A percentile compares a stretch with the other conserved stretches of the same genome.
These are phyloP conservation scores for Acanthamoeba lugdunensis DNA, from an alignment of 208 protist species.

Conservation along the genomic window DNA sequence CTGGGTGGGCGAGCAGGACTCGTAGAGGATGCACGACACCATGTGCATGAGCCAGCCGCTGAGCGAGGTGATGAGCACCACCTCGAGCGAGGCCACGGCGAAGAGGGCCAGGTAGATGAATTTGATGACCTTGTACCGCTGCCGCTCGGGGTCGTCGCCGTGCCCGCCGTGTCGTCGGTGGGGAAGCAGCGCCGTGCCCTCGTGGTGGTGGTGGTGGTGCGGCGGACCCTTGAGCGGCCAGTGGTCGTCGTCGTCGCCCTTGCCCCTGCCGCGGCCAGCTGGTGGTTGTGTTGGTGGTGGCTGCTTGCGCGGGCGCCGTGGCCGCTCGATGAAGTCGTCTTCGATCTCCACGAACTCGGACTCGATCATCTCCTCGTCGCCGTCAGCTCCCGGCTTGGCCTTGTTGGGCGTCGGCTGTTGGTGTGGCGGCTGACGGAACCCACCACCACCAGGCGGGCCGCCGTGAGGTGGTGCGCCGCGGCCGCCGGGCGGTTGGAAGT, in stretches of 20 bases:
- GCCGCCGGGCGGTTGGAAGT: neutral
- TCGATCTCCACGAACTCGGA: conserved; percentile 50
- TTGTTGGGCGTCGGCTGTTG: too few relatives aligned
- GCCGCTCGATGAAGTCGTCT: conserved; percentile 32
- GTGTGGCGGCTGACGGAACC: neutral
- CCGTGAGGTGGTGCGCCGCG: neutral
- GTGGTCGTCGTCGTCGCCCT: neutral
- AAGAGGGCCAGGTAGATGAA: conserved; percentile 24
- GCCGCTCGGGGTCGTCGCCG: neutral
- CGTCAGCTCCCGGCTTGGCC: neutral
- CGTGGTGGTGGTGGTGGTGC: neutral
- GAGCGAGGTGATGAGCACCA: neutral
- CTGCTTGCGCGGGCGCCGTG: neutral
- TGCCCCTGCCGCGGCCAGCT: neutral
- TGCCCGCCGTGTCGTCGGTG: neutral
- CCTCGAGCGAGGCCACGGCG: neutral
- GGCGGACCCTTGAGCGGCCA: neutral
- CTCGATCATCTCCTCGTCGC: conserved; percentile 22
- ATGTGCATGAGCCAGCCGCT: conserved; percentile 41
- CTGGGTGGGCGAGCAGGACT: neutral
- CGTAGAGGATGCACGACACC: conserved; percentile 45
- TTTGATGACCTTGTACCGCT: conserved; percentile 27
- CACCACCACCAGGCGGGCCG: neutral
- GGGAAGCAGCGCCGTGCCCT: conserved; percentile 2
- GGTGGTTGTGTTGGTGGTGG: neutral